These are phyloP conservation scores for Fraxinus angustifolia DNA, from an alignment of 305 asterid genomes.

Conservation along the genomic window DNA sequence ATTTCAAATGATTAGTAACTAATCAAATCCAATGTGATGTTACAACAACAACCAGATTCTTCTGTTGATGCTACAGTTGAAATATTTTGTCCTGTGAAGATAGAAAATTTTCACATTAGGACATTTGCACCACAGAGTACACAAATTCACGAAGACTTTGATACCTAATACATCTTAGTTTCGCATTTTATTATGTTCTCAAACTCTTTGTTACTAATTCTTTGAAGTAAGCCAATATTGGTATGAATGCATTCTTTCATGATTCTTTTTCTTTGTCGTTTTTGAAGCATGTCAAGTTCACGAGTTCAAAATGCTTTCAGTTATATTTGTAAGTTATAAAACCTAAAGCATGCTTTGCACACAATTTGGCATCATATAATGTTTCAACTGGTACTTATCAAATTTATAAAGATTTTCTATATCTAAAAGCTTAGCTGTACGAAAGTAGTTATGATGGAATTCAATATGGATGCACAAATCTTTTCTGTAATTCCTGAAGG, in stretches of 20 bases:
- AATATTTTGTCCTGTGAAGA: background rate
- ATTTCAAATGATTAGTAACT: background rate
- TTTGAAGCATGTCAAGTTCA: background rate
- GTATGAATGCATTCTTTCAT: background rate
- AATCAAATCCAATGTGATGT: background rate
- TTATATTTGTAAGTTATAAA: background rate
- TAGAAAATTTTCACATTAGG: background rate
- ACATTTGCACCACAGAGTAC: background rate
- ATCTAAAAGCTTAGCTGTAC: background rate
- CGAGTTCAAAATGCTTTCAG: background rate
- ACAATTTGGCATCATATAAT: background rate
- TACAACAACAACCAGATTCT: background rate
- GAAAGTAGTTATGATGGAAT: background rate
- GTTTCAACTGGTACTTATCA: background rate
- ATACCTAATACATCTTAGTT: background rate
- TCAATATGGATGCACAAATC: background rate
- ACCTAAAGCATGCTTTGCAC: background rate
- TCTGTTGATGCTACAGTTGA: background rate
- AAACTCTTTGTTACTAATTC: background rate
- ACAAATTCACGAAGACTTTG: background rate
- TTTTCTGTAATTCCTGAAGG: background rate
- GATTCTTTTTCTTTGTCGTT: background rate
- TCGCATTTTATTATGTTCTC: background rate
- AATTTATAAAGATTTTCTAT: background rate
- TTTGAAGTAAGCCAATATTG: background rate